Percentiles rank a stretch among this genome's conserved stretches.
Evolutionary conservation across 768 basidiomycete genomes (phyloP).

Genomic region (Strobilomyces dryophilus): DNA sequence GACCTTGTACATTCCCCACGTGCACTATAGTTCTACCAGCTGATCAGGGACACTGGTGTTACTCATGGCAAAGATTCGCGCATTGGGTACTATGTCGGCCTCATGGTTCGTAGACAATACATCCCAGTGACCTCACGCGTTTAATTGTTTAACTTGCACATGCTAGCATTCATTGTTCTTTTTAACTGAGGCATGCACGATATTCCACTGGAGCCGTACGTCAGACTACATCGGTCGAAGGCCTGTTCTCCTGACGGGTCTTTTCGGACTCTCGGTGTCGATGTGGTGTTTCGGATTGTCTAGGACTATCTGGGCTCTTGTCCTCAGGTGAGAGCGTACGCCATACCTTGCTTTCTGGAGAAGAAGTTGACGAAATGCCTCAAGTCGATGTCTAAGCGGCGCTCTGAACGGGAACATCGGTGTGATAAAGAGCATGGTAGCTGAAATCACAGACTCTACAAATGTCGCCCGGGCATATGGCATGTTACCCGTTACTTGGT

Average conservation of each 20-base stretch:
- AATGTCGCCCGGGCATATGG: slow-evolving; percentile 44
- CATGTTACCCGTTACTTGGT: slow-evolving; percentile 52
- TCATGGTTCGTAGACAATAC: slow-evolving; percentile 36
- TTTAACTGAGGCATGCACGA: slow-evolving; percentile 44
- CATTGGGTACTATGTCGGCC: slow-evolving; percentile 28
- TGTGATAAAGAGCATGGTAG: slow-evolving; percentile 43
- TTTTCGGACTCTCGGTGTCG: slow-evolving; percentile 41
- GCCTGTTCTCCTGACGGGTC: slow-evolving; percentile 43
- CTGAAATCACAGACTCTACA: slow-evolving; percentile 38
- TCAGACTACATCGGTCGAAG: slow-evolving; percentile 49
- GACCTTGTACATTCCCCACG: background rate
- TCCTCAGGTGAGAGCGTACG: slow-evolving; percentile 32
- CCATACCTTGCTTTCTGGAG: background rate
- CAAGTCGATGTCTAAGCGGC: slow-evolving; percentile 43
- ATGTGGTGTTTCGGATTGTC: slow-evolving; percentile 49
- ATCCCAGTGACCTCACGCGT: background rate
- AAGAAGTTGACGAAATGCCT: background rate
- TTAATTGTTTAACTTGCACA: background rate
- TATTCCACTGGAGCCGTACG: slow-evolving; percentile 46
- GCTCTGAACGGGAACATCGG: slow-evolving; percentile 56
- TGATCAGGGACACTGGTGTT: too few species aligned
- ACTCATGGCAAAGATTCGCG: slow-evolving; percentile 20
- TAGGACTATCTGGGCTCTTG: slow-evolving; percentile 40
- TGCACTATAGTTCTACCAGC: slow-evolving; percentile 19
- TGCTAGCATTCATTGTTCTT: slow-evolving; percentile 46